Evolutionary conservation across 2,329 filamentous ascomycete genomes (phyloP), one percentile per base, ranked within the genome.

Genomic region (Pezicula rhizophila): DNA sequence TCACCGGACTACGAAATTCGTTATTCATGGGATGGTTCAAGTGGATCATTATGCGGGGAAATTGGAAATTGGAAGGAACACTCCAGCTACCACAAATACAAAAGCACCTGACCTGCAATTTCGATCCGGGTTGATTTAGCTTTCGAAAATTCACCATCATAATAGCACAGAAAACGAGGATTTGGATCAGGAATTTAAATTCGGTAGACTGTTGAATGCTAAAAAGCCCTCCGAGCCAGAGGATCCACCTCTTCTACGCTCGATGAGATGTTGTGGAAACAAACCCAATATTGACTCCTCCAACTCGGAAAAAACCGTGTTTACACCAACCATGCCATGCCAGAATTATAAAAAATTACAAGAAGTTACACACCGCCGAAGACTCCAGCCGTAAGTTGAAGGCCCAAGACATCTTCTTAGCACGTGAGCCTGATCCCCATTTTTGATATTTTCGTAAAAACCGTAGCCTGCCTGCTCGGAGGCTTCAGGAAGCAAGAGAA

Each of bases 381-480:
- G 35, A 49, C 45, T 45, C 35, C 14, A 31, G 35, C 14, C 14
- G 35, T 8, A 14, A 20, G 12, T 38, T 38, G 11, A 15, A 14
- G n/a, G 8, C 10, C 28, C 8, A 12, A 31, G 28, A 38, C n/a
- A 38, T 38, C 35, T 38, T 17, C 18, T 20, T 14, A 8, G 35
- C 28, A 42, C 46, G 45, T 49, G 42, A 15, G 53, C 46, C 50
- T 47, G 45, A 53, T 47, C n/a, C 17, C 25, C 37, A 38, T 50
- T 31, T 34, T 34, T 20, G 39, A 34, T 42, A 42, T 54, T 50
- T 49, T 61, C 61, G 54, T 63, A 55, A 62, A 61, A 58, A 59
- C 58, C 59, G 57, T 60, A 57, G 55, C 57, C 52, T 50, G 46
- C 43, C 46, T 45, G 47, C 44, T 37, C 52, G 48, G 46, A 57